Percentiles rank a stretch among this genome's conserved stretches.
These are phyloP conservation scores for Phytophthora sojae DNA, from an alignment of 352 stramenopile species.

Conservation along the genomic window DNA sequence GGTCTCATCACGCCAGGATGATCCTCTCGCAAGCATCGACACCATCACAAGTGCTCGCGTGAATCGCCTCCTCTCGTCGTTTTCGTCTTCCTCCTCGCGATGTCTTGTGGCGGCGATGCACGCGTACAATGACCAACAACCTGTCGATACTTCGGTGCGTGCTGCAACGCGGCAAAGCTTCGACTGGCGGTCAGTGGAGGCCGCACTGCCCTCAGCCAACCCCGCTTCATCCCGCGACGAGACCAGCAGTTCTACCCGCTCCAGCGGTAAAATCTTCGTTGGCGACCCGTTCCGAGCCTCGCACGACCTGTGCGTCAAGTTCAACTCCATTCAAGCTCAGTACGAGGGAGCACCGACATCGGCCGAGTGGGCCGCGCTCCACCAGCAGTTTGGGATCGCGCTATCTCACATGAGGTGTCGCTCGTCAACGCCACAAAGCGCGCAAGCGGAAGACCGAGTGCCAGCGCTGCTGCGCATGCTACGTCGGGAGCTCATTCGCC, in stretches of 20 bases:
- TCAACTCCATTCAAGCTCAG: constrained; percentile 64
- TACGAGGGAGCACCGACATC: constrained; percentile 53
- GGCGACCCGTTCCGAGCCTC: constrained; percentile 57
- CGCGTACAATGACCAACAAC: constrained; percentile 32
- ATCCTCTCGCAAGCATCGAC: constrained; percentile 55
- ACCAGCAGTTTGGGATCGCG: constrained; percentile 62
- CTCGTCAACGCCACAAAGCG: constrained; percentile 18
- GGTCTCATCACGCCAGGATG: constrained; percentile 28
- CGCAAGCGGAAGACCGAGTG: constrained; percentile 41
- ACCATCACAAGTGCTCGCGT: constrained; percentile 42
- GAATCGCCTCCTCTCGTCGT: constrained; percentile 43
- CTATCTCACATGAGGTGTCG: constrained; percentile 54
- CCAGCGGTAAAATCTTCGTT: constrained; percentile 48
- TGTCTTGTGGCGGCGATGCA: constrained; percentile 33
- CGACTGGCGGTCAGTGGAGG: constrained; percentile 38
- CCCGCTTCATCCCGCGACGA: constrained; percentile 5
- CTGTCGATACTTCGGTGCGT: constrained; percentile 7
- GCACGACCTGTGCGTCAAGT: constrained; percentile 58
- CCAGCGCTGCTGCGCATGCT: constrained; percentile 62
- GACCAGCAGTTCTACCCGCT: not conserved
- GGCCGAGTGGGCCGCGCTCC: constrained; percentile 43
- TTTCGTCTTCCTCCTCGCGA: constrained; percentile 35
- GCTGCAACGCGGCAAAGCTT: constrained; percentile 28
- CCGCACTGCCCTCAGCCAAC: constrained; percentile 16
- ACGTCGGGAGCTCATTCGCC: constrained; percentile 55